Evolutionary conservation across 2,329 filamentous ascomycete species (phyloP), one percentile per base, ranked within the genome.

Genomic region (Tolypocladium tundrense): DNA sequence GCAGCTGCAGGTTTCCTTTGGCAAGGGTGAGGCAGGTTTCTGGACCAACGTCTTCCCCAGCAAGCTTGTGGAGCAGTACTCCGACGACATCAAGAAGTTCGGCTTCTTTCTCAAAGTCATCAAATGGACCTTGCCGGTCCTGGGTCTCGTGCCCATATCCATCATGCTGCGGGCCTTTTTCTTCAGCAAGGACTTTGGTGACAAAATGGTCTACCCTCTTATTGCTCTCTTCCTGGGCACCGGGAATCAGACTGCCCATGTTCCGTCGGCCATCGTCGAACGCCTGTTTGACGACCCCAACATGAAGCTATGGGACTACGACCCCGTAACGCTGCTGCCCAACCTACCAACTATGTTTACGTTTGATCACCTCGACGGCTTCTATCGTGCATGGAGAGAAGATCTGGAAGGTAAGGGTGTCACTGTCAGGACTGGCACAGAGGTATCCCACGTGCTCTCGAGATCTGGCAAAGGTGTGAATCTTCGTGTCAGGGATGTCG

Each of bases 221-320:
- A 81, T 90, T 39, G 88, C 88, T 0, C 74, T 91, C 1, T 90
- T 91, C 66, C 75, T 91, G 0, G 88, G 88, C 0, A 90, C 88
- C 0, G 87, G 88, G 1, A 91, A 91, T 63, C 85, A 88, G 64
- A 88, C 87, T 0, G 83, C 87, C 0, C 84, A 89, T 61, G 87
- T 91, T 0, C 84, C 87, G 0, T 82, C 80, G 48, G 85, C 87
- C 31, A 84, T 91, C 40, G 75, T 91, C 5, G 82, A 86, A 66
- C 72, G 82, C 5, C 69, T 86, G 0, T 85, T 83, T 55, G 73
- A 82, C 58, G 79, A 82, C 58, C 80, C 80, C 0, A 81, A 81
- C 57, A 81, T 83, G 76, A 79, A 79, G 60, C 72, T 86, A 10
- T 86, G 82, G 82, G 73, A 81, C 35, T 85, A 83, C 61, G 81